phyloP scores from a whole-genome alignment of 1,139 yeast species.

The Geotrichum phurueaensis region DNA sequence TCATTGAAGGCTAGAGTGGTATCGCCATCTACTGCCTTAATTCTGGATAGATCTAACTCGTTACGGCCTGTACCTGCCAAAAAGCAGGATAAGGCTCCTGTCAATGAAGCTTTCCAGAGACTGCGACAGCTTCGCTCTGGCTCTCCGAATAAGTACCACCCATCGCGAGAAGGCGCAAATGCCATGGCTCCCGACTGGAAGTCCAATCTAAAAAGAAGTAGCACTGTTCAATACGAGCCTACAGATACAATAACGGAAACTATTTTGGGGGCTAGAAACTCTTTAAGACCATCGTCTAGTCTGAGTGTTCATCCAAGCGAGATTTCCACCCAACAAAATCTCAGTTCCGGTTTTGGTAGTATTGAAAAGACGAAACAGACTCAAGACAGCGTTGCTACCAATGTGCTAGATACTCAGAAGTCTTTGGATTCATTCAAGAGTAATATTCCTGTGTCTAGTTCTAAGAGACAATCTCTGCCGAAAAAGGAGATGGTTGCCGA shows the following conservation, averaged over 20 bases:
- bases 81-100: constrained; percentile 12
- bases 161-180: constrained; percentile 23
- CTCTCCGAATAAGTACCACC: constrained; percentile 18
- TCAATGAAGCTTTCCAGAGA: constrained; percentile 22
- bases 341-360: background rate
- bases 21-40: constrained; percentile 15
- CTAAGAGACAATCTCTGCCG: background rate
- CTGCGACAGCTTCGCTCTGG: constrained; percentile 22
- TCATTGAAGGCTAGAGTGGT: constrained; percentile 9
- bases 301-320: background rate
- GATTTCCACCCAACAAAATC: background rate
- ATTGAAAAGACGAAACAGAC: background rate
- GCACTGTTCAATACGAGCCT: constrained; percentile 26
- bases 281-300: constrained; percentile 11
- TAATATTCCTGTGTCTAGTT: background rate
- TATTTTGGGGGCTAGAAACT: constrained; percentile 22
- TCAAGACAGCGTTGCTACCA: background rate
- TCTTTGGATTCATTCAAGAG: background rate
- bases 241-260: constrained; percentile 24
- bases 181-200: constrained; percentile 21
- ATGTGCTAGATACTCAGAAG: background rate
- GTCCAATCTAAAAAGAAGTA: constrained; percentile 23
- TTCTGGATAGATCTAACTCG: constrained; percentile 11
- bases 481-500: background rate
- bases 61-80: constrained; percentile 9